Conservation (phyloP, 179 eudicot species). For the Pouteria campechiana region DNA sequence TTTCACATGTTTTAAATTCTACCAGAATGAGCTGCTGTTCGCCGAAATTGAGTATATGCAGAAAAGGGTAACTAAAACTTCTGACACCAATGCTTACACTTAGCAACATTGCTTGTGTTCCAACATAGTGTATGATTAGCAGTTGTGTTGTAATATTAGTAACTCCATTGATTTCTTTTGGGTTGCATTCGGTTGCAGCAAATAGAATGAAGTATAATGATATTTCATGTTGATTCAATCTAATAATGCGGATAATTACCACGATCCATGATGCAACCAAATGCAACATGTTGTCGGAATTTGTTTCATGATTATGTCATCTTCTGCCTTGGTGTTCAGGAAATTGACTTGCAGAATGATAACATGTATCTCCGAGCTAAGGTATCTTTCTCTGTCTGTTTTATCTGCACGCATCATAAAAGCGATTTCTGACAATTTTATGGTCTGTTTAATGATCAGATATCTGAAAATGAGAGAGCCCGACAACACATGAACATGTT, state of each 20-base stretch:
- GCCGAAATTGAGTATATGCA: conserved; percentile 97
- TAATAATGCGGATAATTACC: too few species aligned
- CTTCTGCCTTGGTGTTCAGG: conserved; percentile 37
- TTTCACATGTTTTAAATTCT: too few species aligned
- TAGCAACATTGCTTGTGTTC: neutral
- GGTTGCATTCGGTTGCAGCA: too few species aligned
- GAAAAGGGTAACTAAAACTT: conserved; percentile 77
- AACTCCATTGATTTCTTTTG: too few species aligned
- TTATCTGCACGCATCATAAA: neutral
- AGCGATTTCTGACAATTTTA: neutral
- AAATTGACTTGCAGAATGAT: conserved; percentile 76
- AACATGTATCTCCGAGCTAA: conserved; percentile 89
- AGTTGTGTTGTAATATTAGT: too few species aligned
- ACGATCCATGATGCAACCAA: too few species aligned
- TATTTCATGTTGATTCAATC: too few species aligned
- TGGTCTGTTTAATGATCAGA: conserved; percentile 24
- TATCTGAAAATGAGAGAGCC: conserved; percentile 82
- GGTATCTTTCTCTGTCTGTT: conserved; percentile 23
- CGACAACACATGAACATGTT: conserved; percentile 70
- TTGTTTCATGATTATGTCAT: conserved; percentile 1
- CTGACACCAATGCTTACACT: conserved; percentile 3
- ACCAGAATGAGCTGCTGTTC: conserved; percentile 88
- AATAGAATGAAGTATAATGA: too few species aligned
- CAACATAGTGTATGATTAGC: too few species aligned
- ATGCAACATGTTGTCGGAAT: too few species aligned